phyloP scores from a whole-genome alignment of 2,329 filamentous ascomycete genomes.

The Botryosphaeria dothidea region DNA sequence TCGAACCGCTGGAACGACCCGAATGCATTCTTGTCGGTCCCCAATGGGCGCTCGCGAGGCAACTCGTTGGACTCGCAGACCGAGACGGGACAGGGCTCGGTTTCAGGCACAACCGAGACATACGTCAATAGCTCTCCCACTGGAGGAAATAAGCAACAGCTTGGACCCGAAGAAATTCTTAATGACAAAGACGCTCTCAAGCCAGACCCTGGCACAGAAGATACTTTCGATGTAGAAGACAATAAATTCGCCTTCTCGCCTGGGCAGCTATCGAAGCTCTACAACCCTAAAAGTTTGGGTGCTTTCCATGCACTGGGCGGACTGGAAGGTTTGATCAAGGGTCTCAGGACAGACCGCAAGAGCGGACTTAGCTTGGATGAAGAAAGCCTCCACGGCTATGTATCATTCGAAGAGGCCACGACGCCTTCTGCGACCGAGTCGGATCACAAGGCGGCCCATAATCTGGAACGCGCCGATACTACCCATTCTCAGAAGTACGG shows the following conservation, averaged over 20 bases:
- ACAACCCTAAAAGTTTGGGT: conserved; percentile 52
- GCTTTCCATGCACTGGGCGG: conserved; percentile 57
- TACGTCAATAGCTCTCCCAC: conserved; percentile 51
- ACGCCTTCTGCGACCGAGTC: conserved; percentile 29
- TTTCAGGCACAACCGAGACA: conserved; percentile 63
- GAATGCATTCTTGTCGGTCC: conserved; percentile 63
- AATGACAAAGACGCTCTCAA: conserved; percentile 49
- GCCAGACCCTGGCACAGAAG: conserved; percentile 33
- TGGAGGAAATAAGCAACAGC: conserved; percentile 33
- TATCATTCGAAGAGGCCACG: conserved; percentile 54
- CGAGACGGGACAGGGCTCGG: conserved; percentile 55
- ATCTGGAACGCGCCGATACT: conserved; percentile 20
- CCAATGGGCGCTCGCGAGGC: conserved; percentile 62
- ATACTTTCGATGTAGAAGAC: conserved; percentile 30
- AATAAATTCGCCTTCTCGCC: conserved; percentile 59
- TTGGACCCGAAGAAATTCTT: conserved; percentile 54
- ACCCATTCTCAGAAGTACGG: conserved; percentile 21
- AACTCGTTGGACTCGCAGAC: conserved; percentile 66
- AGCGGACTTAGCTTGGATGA: conserved; percentile 56
- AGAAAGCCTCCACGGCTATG: conserved; percentile 43
- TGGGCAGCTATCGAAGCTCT: conserved; percentile 55
- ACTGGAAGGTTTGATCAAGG: conserved; percentile 52
- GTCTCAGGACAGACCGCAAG: conserved; percentile 51
- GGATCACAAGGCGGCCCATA: neutral
- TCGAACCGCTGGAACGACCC: conserved; percentile 53